These are phyloP conservation scores for Podaxis sp. DNA, from an alignment of 768 basidiomycete species.

Conservation along the genomic window DNA sequence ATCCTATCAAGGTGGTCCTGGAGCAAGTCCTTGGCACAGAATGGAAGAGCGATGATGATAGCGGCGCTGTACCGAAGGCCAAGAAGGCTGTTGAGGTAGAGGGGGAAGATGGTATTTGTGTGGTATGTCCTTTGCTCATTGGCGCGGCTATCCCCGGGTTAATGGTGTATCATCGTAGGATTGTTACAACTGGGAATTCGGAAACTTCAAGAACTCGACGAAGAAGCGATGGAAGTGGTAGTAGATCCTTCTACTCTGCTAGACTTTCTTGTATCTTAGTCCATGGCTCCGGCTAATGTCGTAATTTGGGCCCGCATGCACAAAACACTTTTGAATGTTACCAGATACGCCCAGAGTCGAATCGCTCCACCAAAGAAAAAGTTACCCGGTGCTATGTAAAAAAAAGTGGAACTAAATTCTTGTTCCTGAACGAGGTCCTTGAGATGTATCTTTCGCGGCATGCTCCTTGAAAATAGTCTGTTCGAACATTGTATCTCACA, in stretches of 20 bases:
- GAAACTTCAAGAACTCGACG: conserved; percentile 31
- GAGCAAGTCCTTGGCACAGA: conserved; percentile 35
- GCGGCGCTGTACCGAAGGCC: conserved; percentile 18
- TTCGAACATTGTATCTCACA: too few species aligned
- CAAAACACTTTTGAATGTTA: too few species aligned
- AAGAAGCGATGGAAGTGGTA: conserved; percentile 12
- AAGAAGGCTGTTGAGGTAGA: conserved; percentile 42
- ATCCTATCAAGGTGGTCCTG: conserved; percentile 68
- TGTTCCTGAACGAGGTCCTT: too few species aligned
- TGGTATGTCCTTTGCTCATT: conserved; percentile 41
- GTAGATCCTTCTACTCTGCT: neutral
- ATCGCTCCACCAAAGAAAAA: too few species aligned
- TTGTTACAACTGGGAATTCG: conserved; percentile 74
- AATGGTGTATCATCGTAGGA: conserved; percentile 43
- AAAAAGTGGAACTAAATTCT: too few species aligned
- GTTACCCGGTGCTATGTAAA: too few species aligned
- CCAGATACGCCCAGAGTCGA: too few species aligned
- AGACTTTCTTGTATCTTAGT: neutral
- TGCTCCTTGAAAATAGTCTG: too few species aligned
- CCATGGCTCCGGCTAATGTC: neutral
- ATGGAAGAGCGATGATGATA: conserved; percentile 18
- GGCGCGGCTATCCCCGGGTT: neutral
- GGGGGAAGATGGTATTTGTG: conserved; percentile 52
- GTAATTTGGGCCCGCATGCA: neutral
- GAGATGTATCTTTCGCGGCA: too few species aligned